phyloP scores from a whole-genome alignment of 352 stramenopile species.

The Phytophthora pinifolia region DNA sequence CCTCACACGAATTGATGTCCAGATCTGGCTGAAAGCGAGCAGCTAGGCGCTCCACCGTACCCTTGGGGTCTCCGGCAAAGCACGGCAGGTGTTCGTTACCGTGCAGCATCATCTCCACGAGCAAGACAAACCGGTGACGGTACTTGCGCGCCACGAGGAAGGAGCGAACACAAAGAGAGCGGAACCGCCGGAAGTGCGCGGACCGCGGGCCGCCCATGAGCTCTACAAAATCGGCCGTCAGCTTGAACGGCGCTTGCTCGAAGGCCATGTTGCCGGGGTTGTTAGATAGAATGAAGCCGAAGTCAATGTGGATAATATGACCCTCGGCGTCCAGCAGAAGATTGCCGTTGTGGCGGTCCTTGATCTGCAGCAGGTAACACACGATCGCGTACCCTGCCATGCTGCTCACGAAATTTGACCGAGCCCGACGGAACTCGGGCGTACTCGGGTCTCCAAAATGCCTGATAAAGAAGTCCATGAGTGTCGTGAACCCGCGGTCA shows the following conservation, averaged over 20 bases:
- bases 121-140: conserved; percentile 93
- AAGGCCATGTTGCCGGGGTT: conserved; percentile 94
- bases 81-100: conserved; percentile 97
- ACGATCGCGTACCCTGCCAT: conserved; percentile 93
- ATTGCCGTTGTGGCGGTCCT: conserved; percentile 98
- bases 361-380: conserved; percentile 97
- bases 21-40: conserved; percentile 94
- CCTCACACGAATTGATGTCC: conserved; percentile 92
- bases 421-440: conserved; percentile 73
- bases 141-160: conserved; percentile 96
- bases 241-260: conserved; percentile 97
- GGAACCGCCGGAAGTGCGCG: conserved; percentile 92
- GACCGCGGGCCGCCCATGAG: conserved; percentile 94
- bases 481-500: conserved; percentile 88
- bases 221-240: conserved; percentile 96
- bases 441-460: conserved; percentile 88
- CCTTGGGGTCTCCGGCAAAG: conserved; percentile 93
- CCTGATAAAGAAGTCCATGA: conserved; percentile 94
- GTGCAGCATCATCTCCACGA: conserved; percentile 97
- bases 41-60: conserved; percentile 88
- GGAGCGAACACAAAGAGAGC: conserved; percentile 94
- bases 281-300: conserved; percentile 95
- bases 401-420: conserved; percentile 87
- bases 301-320: conserved; percentile 98
- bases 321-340: conserved; percentile 96